Conservation (phyloP, 345 rosid genomes). For the Dipteronia sinensis region DNA sequence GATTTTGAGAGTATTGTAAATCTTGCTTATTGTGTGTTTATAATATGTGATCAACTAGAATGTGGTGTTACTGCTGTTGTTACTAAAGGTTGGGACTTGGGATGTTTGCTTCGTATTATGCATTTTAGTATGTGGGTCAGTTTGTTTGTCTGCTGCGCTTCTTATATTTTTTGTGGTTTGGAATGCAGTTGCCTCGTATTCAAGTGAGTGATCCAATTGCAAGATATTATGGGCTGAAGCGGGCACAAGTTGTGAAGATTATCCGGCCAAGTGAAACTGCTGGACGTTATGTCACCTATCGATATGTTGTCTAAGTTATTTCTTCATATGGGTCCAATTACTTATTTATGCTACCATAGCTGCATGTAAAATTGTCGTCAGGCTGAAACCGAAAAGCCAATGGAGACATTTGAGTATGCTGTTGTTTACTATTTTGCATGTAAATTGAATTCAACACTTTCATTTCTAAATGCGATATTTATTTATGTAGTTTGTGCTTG, state of each 20-base stretch:
- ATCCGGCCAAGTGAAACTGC: conserved; percentile 75
- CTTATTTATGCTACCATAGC: not conserved
- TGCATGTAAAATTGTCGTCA: not conserved
- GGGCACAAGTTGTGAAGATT: conserved; percentile 77
- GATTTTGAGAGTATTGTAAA: not conserved
- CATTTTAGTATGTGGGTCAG: not conserved
- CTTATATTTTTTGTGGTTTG: conserved; percentile 4
- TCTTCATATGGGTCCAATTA: not conserved
- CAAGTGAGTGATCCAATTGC: conserved; percentile 70
- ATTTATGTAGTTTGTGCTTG: no score
- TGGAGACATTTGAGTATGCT: not conserved
- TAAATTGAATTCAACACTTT: no score
- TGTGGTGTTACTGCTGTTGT: not conserved
- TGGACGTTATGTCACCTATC: conserved; percentile 68
- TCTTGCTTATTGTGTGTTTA: not conserved
- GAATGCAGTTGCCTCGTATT: conserved; percentile 62
- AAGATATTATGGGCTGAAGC: conserved; percentile 66
- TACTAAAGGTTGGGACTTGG: not conserved
- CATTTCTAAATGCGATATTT: no score
- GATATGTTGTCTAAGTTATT: conserved; percentile 52
- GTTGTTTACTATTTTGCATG: no score
- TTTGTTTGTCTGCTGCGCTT: not conserved
- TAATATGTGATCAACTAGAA: not conserved
- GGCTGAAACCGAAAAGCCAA: not conserved
- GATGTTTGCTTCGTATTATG: not conserved